Conservation (phyloP, 1,284 basidiomycete genomes). For the Cutaneotrichosporon cavernicola region DNA sequence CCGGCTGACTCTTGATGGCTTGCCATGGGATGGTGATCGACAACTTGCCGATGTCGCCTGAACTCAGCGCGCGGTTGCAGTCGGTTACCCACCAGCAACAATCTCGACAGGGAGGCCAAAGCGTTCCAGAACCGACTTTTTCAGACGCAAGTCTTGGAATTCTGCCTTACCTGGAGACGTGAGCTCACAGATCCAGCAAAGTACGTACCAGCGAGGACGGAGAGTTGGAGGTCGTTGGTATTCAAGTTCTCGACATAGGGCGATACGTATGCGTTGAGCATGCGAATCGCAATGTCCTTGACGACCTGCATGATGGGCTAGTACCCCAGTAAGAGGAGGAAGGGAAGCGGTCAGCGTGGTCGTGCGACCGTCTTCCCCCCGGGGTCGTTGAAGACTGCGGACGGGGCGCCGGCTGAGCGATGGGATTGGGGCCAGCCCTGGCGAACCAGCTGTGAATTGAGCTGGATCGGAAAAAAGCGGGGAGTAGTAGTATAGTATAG, state of each 20-base stretch:
- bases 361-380: slow-evolving; percentile 13
- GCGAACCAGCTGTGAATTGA: not conserved
- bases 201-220: slow-evolving; percentile 76
- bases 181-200: not conserved
- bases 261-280: slow-evolving; percentile 89
- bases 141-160: slow-evolving; percentile 77
- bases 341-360: slow-evolving; percentile 13
- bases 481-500: not conserved
- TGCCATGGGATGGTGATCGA: slow-evolving; percentile 94
- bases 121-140: slow-evolving; percentile 93
- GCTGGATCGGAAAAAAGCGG: not conserved
- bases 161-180: slow-evolving; percentile 70
- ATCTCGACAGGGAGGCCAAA: slow-evolving; percentile 96
- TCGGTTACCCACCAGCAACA: slow-evolving; percentile 66
- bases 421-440: not conserved
- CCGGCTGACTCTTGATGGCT: slow-evolving; percentile 88
- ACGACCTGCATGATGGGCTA: slow-evolving; percentile 43
- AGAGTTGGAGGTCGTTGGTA: slow-evolving; percentile 90
- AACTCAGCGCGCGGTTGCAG: not conserved
- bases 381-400: not conserved
- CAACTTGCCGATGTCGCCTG: slow-evolving; percentile 88
- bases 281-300: slow-evolving; percentile 45
- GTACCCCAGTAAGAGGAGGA: slow-evolving; percentile 12
- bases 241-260: slow-evolving; percentile 97
- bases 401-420: not conserved